These are phyloP conservation scores for Fusarium phyllophilum DNA, from an alignment of 2,329 filamentous ascomycete species.

Conservation along the genomic window DNA sequence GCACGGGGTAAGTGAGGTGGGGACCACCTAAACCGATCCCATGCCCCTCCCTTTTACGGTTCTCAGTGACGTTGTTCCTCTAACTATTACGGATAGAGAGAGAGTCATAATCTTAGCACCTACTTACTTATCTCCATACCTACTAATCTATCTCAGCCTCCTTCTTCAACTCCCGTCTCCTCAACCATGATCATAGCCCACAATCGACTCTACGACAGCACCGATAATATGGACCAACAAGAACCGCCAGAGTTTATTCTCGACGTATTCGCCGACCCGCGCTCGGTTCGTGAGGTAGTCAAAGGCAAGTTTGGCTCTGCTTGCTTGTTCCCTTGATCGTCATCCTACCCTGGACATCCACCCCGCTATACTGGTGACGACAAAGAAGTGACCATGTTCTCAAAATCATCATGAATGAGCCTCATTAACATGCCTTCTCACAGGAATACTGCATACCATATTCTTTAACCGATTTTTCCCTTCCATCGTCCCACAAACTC, in stretches of 20 bases:
- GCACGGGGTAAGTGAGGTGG: constrained; percentile 29
- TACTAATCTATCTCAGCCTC: neutral
- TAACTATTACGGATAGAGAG: neutral
- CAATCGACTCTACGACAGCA: constrained; percentile 32
- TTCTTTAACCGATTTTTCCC: constrained; percentile 99
- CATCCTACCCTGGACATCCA: constrained; percentile 38
- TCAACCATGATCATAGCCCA: constrained; percentile 40
- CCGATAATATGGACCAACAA: constrained; percentile 58
- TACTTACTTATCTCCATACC: neutral
- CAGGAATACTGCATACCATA: constrained; percentile 93
- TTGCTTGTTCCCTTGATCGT: constrained; percentile 20
- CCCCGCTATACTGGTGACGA: constrained; percentile 25
- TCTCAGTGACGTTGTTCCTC: constrained; percentile 17
- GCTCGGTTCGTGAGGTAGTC: constrained; percentile 89
- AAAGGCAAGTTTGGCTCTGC: constrained; percentile 70
- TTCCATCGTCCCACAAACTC: constrained; percentile 80
- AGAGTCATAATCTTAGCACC: neutral
- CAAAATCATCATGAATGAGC: neutral
- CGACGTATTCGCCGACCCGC: constrained; percentile 91
- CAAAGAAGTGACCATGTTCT: neutral
- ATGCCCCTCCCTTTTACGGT: constrained; percentile 22
- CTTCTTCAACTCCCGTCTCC: neutral
- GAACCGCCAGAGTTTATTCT: constrained; percentile 87
- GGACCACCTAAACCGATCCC: neutral
- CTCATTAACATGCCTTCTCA: neutral